Percentiles rank a stretch among this genome's conserved stretches.
Conservation (phyloP, 441 rosid genomes). For the Gossypium davidsonii region DNA sequence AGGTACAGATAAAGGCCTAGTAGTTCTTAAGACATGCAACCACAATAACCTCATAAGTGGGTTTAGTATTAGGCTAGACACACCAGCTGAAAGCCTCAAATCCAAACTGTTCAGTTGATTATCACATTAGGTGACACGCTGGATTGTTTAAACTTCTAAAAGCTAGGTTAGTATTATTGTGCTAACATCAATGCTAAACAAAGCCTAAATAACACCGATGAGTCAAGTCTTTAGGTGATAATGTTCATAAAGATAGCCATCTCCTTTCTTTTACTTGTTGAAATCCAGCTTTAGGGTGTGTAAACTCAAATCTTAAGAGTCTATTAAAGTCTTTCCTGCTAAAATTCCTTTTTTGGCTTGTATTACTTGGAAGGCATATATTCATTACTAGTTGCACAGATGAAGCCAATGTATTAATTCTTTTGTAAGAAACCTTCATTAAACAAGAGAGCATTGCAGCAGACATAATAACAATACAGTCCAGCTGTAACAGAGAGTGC, state of each 20-base stretch:
- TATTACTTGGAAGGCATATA: not conserved
- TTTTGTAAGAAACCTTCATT: too few relatives aligned
- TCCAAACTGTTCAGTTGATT: too few relatives aligned
- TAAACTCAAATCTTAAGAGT: not conserved
- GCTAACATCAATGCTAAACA: not conserved
- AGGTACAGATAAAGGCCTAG: not conserved
- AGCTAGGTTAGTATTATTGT: not conserved
- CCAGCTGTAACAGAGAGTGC: too few relatives aligned
- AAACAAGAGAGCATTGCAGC: too few relatives aligned
- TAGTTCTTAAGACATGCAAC: not conserved
- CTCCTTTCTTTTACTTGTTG: not conserved
- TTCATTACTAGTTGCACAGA: not conserved
- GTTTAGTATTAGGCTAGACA: not conserved
- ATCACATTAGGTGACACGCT: not conserved
- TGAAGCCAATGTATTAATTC: not conserved
- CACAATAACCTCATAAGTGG: not conserved
- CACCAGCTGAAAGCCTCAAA: not conserved
- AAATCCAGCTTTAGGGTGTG: not conserved
- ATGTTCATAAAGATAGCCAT: not conserved
- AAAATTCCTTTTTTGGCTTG: not conserved
- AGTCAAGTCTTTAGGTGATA: not conserved
- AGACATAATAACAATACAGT: too few relatives aligned
- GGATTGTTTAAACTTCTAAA: not conserved
- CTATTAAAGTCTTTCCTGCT: not conserved
- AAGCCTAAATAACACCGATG: not conserved